phyloP scores from a whole-genome alignment of 495 filamentous ascomycete species.

The Penicillium flavigenum region DNA sequence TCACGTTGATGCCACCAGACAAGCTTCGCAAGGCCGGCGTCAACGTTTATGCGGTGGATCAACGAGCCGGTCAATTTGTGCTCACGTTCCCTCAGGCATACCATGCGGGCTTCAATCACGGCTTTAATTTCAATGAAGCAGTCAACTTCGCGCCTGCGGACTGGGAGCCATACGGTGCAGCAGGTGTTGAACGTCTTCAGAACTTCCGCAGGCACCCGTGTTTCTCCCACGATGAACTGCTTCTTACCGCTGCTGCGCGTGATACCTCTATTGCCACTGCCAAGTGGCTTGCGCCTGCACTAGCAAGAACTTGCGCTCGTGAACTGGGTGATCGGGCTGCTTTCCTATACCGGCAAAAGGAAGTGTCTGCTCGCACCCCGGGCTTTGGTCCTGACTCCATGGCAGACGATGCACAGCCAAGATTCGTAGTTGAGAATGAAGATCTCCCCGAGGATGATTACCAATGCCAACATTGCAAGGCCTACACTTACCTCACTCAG shows the following conservation, averaged over 20 bases:
- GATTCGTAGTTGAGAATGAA: slow-evolving; percentile 58
- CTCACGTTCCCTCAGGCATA: slow-evolving; percentile 93
- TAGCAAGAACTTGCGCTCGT: slow-evolving; percentile 71
- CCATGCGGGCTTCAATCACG: slow-evolving; percentile 91
- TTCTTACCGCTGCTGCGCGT: slow-evolving; percentile 78
- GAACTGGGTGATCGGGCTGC: slow-evolving; percentile 66
- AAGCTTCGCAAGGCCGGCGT: slow-evolving; percentile 95
- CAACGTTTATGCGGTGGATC: slow-evolving; percentile 87
- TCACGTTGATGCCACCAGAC: slow-evolving; percentile 89
- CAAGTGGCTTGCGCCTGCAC: slow-evolving; percentile 88
- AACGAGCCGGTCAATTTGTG: slow-evolving; percentile 93
- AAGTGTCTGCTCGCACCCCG: slow-evolving; percentile 48
- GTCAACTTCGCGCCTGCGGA: slow-evolving; percentile 97
- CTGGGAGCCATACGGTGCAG: slow-evolving; percentile 92
- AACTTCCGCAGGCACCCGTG: slow-evolving; percentile 88
- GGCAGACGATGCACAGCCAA: slow-evolving; percentile 40
- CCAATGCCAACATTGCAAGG: slow-evolving; percentile 88
- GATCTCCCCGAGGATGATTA: slow-evolving; percentile 88
- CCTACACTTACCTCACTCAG: slow-evolving; percentile 86
- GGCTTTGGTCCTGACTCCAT: slow-evolving; percentile 33
- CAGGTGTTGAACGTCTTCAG: slow-evolving; percentile 81
- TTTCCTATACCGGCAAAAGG: slow-evolving; percentile 65
- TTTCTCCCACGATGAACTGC: slow-evolving; percentile 96
- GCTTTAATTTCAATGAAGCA: slow-evolving; percentile 99
- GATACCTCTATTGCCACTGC: slow-evolving; percentile 88